Percentiles rank a stretch among this genome's conserved stretches.
Evolutionary conservation across 768 basidiomycete species (phyloP).

Genomic region (Amylocystis lapponica): DNA sequence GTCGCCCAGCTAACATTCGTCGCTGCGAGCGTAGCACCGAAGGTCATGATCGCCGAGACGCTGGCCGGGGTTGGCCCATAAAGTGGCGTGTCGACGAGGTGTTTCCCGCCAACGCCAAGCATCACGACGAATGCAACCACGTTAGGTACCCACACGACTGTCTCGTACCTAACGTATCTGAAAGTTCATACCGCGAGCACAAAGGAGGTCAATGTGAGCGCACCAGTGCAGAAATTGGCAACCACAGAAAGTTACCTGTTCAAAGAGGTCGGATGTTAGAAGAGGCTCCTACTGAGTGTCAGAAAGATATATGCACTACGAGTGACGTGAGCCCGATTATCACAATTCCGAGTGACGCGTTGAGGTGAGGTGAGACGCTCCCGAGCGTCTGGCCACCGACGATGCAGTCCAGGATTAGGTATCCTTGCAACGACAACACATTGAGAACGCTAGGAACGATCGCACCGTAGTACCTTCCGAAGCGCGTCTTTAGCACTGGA

Average conservation of each 20-base stretch:
- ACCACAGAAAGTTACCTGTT: slow-evolving; percentile 29
- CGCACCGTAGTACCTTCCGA: slow-evolving; percentile 40
- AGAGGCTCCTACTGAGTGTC: background rate
- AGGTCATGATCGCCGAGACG: slow-evolving; percentile 32
- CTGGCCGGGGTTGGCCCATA: slow-evolving; percentile 21
- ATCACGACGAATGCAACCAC: slow-evolving; percentile 32
- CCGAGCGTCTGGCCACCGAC: slow-evolving; percentile 44
- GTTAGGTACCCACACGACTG: slow-evolving; percentile 36
- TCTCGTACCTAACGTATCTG: slow-evolving; percentile 25
- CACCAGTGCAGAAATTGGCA: slow-evolving; percentile 30
- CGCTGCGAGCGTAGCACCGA: slow-evolving; percentile 38
- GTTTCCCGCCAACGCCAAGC: slow-evolving; percentile 30
- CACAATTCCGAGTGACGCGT: slow-evolving; percentile 34
- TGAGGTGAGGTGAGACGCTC: slow-evolving; percentile 25
- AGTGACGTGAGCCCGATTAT: slow-evolving; percentile 36
- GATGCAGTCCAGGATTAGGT: slow-evolving; percentile 43
- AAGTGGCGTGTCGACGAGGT: slow-evolving; percentile 21
- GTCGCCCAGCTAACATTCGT: slow-evolving; percentile 37
- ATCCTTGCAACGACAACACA: slow-evolving; percentile 39
- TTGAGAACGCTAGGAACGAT: slow-evolving; percentile 36
- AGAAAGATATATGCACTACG: slow-evolving; percentile 18
- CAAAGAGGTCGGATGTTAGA: too few relatives aligned
- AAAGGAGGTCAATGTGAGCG: background rate
- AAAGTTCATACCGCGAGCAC: background rate
- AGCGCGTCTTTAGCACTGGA: too few relatives aligned